Evolutionary conservation across 768 basidiomycete species (phyloP).

Genomic region (Boletus rubescentipes): DNA sequence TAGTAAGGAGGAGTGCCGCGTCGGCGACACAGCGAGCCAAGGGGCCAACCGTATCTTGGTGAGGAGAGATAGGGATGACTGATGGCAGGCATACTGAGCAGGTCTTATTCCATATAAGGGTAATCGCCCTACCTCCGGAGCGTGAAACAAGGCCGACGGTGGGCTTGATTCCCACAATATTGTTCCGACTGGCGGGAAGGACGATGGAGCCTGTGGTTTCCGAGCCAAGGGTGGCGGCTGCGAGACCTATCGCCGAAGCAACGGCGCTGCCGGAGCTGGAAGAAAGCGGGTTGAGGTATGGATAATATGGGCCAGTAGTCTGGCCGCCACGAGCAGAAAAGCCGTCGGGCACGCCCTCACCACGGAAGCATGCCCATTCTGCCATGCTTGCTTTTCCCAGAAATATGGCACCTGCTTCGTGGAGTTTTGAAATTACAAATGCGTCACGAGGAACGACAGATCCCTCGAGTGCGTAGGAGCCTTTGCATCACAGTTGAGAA

Average conservation of each 20-base stretch:
- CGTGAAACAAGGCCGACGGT: constrained; percentile 43
- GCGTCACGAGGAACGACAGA: constrained; percentile 37
- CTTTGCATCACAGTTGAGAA: constrained; percentile 14
- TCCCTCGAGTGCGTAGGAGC: constrained; percentile 41
- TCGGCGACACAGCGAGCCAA: constrained; percentile 38
- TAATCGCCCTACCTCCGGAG: constrained; percentile 32
- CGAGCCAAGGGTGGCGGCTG: constrained; percentile 42
- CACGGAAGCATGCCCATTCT: constrained; percentile 45
- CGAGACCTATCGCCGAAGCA: constrained; percentile 43
- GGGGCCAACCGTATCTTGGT: constrained; percentile 43
- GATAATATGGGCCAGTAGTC: constrained; percentile 41
- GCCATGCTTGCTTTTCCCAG: constrained; percentile 43
- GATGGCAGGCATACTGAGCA: constrained; percentile 13
- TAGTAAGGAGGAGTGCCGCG: constrained; percentile 37
- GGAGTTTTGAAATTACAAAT: constrained; percentile 31
- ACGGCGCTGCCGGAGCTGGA: constrained; percentile 47
- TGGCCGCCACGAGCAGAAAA: constrained; percentile 50
- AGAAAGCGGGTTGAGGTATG: constrained; percentile 40
- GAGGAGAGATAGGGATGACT: constrained; percentile 46
- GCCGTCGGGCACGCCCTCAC: constrained; percentile 35
- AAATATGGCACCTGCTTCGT: constrained; percentile 36
- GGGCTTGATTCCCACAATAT: constrained; percentile 45
- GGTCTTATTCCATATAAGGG: neutral
- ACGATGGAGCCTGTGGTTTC: constrained; percentile 52
- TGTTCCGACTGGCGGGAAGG: constrained; percentile 42